These are phyloP conservation scores for Quercus gilva DNA, from an alignment of 306 rosid genomes.

Conservation along the genomic window DNA sequence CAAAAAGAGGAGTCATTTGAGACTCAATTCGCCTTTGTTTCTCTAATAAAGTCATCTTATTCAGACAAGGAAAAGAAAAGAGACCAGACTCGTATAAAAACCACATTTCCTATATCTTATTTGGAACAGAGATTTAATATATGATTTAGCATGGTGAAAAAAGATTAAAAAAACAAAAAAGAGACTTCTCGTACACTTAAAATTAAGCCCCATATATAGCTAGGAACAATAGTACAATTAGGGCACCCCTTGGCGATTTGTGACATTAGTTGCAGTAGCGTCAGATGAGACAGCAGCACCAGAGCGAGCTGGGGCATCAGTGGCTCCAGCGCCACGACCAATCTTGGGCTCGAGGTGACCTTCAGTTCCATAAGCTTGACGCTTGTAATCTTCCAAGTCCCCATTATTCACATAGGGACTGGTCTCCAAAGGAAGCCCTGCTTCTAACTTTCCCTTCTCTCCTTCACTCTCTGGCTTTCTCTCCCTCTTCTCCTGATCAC, in stretches of 20 bases:
- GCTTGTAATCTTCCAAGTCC: conserved; percentile 80
- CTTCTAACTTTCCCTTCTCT: conserved; percentile 33
- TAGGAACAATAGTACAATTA: neutral
- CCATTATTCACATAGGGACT: conserved; percentile 68
- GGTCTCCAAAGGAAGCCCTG: conserved; percentile 52
- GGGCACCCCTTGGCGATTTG: conserved; percentile 37
- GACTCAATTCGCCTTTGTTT: no score
- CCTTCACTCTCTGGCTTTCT: conserved; percentile 3
- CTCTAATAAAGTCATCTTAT: no score
- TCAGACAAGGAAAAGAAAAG: neutral
- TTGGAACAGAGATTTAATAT: no score
- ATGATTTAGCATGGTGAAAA: no score
- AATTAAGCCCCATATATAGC: neutral
- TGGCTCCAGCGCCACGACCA: conserved; percentile 70
- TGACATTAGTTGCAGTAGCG: conserved; percentile 20
- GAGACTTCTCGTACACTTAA: no score
- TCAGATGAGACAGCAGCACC: conserved; percentile 39
- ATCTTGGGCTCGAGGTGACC: conserved; percentile 63
- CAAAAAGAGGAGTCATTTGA: no score
- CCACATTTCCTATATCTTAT: no score
- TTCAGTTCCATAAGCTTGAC: conserved; percentile 63
- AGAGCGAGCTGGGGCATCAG: conserved; percentile 79
- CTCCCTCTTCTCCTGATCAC: neutral
- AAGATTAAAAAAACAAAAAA: no score
- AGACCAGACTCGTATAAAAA: no score